phyloP scores from a whole-genome alignment of 2,329 filamentous ascomycete genomes.

The Ceratocystis destructans region DNA sequence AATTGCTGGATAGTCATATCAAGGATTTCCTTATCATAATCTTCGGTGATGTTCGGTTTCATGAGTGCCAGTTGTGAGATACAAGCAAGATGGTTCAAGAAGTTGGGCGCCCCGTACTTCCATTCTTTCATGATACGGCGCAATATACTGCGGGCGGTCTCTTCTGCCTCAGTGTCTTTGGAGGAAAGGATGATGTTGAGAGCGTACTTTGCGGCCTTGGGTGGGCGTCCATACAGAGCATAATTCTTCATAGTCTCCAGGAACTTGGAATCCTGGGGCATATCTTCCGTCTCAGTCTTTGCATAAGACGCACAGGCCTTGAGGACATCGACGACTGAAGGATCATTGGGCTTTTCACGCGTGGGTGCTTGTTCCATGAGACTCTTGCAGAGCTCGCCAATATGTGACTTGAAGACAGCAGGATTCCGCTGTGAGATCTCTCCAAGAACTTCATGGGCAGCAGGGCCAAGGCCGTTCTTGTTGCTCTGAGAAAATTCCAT shows the following conservation, averaged over 20 bases:
- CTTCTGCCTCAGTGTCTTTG: slow-evolving; percentile 56
- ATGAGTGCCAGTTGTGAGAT: slow-evolving; percentile 65
- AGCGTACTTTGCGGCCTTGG: slow-evolving; percentile 81
- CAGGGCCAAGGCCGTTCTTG: slow-evolving; percentile 59
- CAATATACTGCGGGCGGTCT: slow-evolving; percentile 73
- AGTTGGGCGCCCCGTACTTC: slow-evolving; percentile 57
- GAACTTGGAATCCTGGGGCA: slow-evolving; percentile 70
- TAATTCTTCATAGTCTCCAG: slow-evolving; percentile 69
- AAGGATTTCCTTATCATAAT: slow-evolving; percentile 62
- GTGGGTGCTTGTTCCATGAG: slow-evolving; percentile 69
- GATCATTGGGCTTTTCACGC: slow-evolving; percentile 51
- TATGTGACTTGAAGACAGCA: slow-evolving; percentile 81
- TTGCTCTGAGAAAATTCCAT: slow-evolving; percentile 78
- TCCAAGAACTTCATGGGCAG: slow-evolving; percentile 78
- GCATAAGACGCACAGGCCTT: slow-evolving; percentile 91
- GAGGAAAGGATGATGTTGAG: slow-evolving; percentile 77
- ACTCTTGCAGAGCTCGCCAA: slow-evolving; percentile 79
- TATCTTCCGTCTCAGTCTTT: slow-evolving; percentile 68
- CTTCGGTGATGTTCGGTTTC: slow-evolving; percentile 56
- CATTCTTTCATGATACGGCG: slow-evolving; percentile 62
- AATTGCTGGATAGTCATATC: slow-evolving; percentile 64
- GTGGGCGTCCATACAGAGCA: slow-evolving; percentile 66
- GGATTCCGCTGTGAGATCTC: slow-evolving; percentile 85
- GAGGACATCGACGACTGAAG: slow-evolving; percentile 70
- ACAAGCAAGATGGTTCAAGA: slow-evolving; percentile 59